A percentile compares a stretch with the other conserved stretches of the same genome.
These are phyloP conservation scores for Cytospora schulzeri DNA, from an alignment of 2,329 filamentous ascomycete genomes.

Conservation along the genomic window DNA sequence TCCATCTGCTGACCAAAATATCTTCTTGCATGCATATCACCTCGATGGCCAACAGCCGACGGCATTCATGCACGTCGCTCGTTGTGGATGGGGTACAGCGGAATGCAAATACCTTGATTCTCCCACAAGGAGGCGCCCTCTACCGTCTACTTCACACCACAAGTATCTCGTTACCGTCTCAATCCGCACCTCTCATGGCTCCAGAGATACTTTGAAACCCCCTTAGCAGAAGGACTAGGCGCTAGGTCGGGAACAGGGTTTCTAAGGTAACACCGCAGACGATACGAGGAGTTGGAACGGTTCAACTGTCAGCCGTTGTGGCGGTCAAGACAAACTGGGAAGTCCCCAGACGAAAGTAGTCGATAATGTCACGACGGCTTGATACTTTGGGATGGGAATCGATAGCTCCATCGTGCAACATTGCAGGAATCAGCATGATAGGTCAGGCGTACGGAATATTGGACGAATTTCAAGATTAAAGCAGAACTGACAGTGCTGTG, in stretches of 20 bases:
- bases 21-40: not conserved
- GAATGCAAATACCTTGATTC: not conserved
- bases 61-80: not conserved
- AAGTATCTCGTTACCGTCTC: not conserved
- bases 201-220: not conserved
- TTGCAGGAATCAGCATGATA: not conserved
- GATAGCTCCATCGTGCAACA: not conserved
- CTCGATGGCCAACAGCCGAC: not conserved
- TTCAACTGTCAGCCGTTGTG: constrained; percentile 14
- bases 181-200: not conserved
- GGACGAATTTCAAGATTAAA: not conserved
- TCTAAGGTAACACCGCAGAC: constrained; percentile 23
- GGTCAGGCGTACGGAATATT: not conserved
- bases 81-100: not conserved
- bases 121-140: not conserved
- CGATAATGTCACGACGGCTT: not conserved
- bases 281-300: constrained; percentile 20
- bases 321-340: not conserved
- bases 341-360: not conserved
- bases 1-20: not conserved
- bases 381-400: not conserved
- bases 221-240: constrained; percentile 10
- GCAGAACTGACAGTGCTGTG: not conserved
- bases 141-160: not conserved
- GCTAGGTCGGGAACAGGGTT: constrained; percentile 10